Conservation (phyloP, 202 grass and related monocot species). For the Zoysia matrella region DNA sequence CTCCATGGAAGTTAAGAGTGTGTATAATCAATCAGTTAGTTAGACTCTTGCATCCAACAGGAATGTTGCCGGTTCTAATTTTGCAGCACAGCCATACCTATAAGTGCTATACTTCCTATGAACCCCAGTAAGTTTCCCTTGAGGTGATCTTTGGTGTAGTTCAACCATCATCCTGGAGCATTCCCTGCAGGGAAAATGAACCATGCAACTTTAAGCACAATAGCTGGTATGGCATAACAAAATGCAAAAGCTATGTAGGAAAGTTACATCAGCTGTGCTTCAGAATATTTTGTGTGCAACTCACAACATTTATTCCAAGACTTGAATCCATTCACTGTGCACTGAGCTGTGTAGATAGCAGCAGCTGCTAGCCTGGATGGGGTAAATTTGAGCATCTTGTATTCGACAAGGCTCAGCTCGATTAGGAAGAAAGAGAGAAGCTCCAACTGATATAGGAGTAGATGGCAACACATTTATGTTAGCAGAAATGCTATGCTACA, state of each 20-base stretch:
- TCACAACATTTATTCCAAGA: constrained; percentile 76
- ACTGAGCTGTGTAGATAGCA: constrained; percentile 83
- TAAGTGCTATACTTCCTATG: constrained; percentile 78
- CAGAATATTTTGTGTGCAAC: constrained; percentile 72
- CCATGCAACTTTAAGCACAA: constrained; percentile 11
- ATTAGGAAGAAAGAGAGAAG: constrained; percentile 84
- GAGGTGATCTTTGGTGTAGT: constrained; percentile 68
- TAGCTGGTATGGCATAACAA: neutral
- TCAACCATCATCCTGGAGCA: constrained; percentile 83
- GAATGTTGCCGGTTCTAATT: constrained; percentile 70
- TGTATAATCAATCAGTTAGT: constrained; percentile 45
- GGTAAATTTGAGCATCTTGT: constrained; percentile 75
- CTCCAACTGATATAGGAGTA: constrained; percentile 67
- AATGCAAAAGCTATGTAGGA: constrained; percentile 7
- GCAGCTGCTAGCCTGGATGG: constrained; percentile 80
- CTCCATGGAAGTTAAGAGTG: constrained; percentile 47
- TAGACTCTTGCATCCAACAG: constrained; percentile 47
- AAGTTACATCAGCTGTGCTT: constrained; percentile 69
- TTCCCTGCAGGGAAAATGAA: constrained; percentile 51
- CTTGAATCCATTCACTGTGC: constrained; percentile 63
- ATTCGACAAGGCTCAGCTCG: constrained; percentile 76
- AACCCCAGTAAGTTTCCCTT: constrained; percentile 89
- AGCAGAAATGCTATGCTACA: constrained; percentile 28
- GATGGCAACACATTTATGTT: neutral
- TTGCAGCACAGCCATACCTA: constrained; percentile 71